Base-by-base conservation (phyloP, 1,139 yeast genomes). In the Candida sanyaensis region DNA sequence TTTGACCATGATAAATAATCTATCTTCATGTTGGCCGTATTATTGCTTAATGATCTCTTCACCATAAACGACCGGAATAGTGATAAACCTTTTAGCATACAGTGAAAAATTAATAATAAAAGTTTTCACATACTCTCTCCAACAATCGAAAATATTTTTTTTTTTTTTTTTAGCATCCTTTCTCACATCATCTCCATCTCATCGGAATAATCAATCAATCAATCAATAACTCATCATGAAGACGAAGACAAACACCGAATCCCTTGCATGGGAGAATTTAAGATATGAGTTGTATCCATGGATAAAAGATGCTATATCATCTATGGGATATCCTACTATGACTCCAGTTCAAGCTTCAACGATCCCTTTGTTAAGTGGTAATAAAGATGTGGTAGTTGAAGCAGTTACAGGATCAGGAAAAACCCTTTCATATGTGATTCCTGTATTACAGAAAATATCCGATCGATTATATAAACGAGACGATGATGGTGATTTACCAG, bases 271-370 rank as follows among this genome's bases (percentile, higher is more conserved):
- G 80, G 65, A 61, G 4, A 66, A 65, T 43, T 61, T 75, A 49
- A 60, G 66, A 46, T 58, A 53, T 48, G 67, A 67, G 28, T 64
- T 75, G 36, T 70, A 70, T 47, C 78, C 79, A 6, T 75, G 80
- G 80, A 56, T 75, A 29, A 56, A 59, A 59, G 87, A 84, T 3
- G 96, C 96, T 2, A 76, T 92, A 28, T 68, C 70, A 17, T 81
- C 92, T 1, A 67, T 87, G 55, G 97, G 96, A 1, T 92, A 81
- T 62, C 79, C 81, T 2, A 69, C 81, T 12, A 91, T 93, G 97
- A 93, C 99, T 0, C 97, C 99, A 0, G 99, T 93, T 0, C 99
- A 93, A 63, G 99, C 99, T 0, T 83, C 98, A 0, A 87, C 96
- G 0, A 88, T 93, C 44, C 99, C 99, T 0, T 71, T 92, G 46